phyloP scores from a whole-genome alignment of 257 asterid genomes.

The Pogostemon cablin region DNA sequence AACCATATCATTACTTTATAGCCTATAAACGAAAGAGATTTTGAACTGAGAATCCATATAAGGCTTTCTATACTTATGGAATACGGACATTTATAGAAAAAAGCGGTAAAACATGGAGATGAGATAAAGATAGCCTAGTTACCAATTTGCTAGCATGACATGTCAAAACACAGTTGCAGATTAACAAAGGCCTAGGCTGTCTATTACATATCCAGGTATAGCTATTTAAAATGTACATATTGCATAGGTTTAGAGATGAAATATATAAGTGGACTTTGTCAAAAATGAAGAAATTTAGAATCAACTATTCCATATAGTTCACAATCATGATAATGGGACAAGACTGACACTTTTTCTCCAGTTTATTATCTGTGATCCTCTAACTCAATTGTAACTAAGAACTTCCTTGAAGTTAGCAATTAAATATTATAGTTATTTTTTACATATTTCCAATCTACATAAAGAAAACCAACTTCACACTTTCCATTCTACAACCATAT shows the following conservation, averaged over 20 bases:
- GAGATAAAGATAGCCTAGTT: neutral
- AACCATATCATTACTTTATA: neutral
- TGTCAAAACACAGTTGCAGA: neutral
- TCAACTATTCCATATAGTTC: neutral
- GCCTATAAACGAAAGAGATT: neutral
- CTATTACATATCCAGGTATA: neutral
- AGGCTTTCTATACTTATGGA: conserved; percentile 7
- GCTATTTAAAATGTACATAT: neutral
- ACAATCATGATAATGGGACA: neutral
- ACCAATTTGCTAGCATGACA: neutral
- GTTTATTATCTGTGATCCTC: neutral
- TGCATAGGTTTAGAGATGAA: neutral
- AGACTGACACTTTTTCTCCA: neutral
- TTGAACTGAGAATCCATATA: neutral
- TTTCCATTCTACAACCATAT: neutral
- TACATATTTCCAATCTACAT: neutral
- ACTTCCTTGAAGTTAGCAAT: neutral
- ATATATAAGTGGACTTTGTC: neutral
- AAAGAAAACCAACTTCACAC: conserved; percentile 1
- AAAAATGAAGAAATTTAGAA: neutral
- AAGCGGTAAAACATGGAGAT: neutral
- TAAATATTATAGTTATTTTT: neutral
- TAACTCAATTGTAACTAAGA: neutral
- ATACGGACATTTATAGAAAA: neutral
- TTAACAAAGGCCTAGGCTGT: neutral